These are phyloP conservation scores for Umbelopsis sp. DNA, from an alignment of 371 early-diverging fungal species.

Conservation along the genomic window DNA sequence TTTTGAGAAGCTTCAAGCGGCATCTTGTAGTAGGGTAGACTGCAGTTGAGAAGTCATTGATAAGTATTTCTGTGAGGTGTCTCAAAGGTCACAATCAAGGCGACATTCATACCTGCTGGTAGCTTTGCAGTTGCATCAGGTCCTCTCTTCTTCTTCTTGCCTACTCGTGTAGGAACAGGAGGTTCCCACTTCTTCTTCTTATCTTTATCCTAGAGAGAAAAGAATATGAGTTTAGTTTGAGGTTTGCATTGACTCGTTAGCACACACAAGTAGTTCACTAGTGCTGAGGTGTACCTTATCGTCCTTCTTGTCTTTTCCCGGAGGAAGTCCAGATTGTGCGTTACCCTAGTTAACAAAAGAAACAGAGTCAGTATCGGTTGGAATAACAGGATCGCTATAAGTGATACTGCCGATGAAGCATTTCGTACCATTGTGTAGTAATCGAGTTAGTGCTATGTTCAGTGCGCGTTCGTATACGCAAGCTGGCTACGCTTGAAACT, in stretches of 20 bases:
- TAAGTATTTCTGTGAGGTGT: not conserved
- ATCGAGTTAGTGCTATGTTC: conserved; percentile 6
- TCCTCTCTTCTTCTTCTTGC: conserved; percentile 97
- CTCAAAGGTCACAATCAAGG: no score
- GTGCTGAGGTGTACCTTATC: conserved; percentile 51
- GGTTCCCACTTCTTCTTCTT: conserved; percentile 99
- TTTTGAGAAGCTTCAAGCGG: conserved; percentile 94
- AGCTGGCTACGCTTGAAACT: not conserved
- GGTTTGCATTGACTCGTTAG: not conserved
- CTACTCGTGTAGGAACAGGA: conserved; percentile 96
- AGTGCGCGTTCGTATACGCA: conserved; percentile 18
- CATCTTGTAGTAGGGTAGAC: conserved; percentile 97
- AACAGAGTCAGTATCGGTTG: not conserved
- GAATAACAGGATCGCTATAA: not conserved
- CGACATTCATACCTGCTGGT: conserved; percentile 73
- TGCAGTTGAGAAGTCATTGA: conserved; percentile 29
- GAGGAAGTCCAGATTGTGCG: conserved; percentile 74
- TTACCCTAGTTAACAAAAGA: conserved; percentile 63
- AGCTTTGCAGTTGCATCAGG: conserved; percentile 92
- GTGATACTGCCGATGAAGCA: not conserved
- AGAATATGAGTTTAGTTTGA: not conserved
- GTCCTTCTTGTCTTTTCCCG: conserved; percentile 64
- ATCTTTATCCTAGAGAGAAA: conserved; percentile 62
- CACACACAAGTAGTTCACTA: not conserved
- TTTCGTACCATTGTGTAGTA: conserved; percentile 9